Percentiles rank a stretch among this genome's conserved stretches.
phyloP scores from a whole-genome alignment of 495 filamentous ascomycete species.

The Aspergillus affinis region DNA sequence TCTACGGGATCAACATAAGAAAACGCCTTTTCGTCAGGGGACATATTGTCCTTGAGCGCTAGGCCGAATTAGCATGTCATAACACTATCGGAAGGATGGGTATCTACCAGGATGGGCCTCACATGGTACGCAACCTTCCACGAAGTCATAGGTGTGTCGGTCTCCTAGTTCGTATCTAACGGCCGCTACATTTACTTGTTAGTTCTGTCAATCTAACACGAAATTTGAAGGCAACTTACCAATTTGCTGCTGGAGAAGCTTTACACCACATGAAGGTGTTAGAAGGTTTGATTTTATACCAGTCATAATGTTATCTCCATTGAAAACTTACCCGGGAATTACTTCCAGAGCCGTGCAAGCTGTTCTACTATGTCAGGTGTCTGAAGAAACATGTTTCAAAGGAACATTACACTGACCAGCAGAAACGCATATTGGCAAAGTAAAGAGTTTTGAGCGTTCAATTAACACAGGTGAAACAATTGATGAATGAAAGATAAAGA shows the following conservation, averaged over 20 bases:
- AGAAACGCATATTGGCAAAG: not conserved
- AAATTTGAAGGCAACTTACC: not conserved
- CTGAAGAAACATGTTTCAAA: not conserved
- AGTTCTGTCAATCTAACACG: not conserved
- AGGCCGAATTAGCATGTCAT: not conserved
- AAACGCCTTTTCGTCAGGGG: constrained; percentile 17
- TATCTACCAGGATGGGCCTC: constrained; percentile 22
- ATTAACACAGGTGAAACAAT: no score
- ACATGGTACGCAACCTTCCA: constrained; percentile 28
- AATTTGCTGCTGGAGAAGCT: constrained; percentile 17
- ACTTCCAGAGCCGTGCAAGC: constrained; percentile 19
- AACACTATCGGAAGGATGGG: no score
- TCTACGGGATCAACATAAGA: constrained; percentile 18
- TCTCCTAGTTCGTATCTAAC: constrained; percentile 33
- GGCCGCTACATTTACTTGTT: constrained; percentile 14
- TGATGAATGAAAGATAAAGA: not conserved
- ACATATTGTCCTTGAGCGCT: constrained; percentile 12
- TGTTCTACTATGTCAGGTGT: constrained; percentile 3
- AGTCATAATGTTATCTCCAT: not conserved
- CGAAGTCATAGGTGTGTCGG: constrained; percentile 34
- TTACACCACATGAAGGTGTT: not conserved
- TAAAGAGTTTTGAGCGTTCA: not conserved
- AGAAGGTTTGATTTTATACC: not conserved
- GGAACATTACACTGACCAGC: not conserved
- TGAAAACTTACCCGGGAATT: constrained; percentile 17